Percentiles rank a stretch among this genome's conserved stretches.
Evolutionary conservation across 2,329 filamentous ascomycete genomes (phyloP).

Genomic region (Clonostachys byssicola): DNA sequence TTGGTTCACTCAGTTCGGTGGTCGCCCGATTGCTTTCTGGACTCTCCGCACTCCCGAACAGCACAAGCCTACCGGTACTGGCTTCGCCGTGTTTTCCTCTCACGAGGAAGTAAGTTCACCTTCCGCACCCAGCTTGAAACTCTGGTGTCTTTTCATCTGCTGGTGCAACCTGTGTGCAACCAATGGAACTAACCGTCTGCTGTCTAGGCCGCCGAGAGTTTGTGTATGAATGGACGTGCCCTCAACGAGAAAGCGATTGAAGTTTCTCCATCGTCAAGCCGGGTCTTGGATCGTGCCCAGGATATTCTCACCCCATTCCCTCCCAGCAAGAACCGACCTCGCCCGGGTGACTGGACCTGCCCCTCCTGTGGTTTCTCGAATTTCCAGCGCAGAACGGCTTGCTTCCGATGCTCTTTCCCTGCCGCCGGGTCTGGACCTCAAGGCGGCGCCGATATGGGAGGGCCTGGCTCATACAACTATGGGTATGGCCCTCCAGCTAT

Average conservation of each 20-base stretch:
- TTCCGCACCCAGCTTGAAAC: not conserved
- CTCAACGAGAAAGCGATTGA: constrained; percentile 99
- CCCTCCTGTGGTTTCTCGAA: constrained; percentile 98
- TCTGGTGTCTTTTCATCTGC: not conserved
- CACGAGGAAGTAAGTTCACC: constrained; percentile 83
- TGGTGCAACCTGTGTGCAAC: not conserved
- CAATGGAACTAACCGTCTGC: not conserved
- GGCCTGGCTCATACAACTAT: constrained; percentile 48
- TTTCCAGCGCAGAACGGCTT: constrained; percentile 96
- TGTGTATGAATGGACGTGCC: constrained; percentile 98
- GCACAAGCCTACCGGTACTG: constrained; percentile 98
- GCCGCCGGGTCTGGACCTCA: constrained; percentile 74
- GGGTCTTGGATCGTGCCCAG: constrained; percentile 89
- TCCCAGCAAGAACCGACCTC: constrained; percentile 95
- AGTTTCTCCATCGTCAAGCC: constrained; percentile 94
- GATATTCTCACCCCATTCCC: constrained; percentile 97
- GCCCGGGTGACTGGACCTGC: constrained; percentile 98
- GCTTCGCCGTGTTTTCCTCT: constrained; percentile 97
- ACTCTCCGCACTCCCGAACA: constrained; percentile 96
- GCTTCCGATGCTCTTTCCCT: constrained; percentile 99
- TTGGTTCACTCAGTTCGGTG: constrained; percentile 99
- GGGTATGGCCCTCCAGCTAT: constrained; percentile 68
- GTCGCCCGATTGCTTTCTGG: constrained; percentile 98
- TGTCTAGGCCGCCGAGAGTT: constrained; percentile 81
- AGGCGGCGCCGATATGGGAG: constrained; percentile 49